Base-by-base conservation (phyloP, 495 filamentous ascomycete genomes). In the Neurospora tetraspora region DNA sequence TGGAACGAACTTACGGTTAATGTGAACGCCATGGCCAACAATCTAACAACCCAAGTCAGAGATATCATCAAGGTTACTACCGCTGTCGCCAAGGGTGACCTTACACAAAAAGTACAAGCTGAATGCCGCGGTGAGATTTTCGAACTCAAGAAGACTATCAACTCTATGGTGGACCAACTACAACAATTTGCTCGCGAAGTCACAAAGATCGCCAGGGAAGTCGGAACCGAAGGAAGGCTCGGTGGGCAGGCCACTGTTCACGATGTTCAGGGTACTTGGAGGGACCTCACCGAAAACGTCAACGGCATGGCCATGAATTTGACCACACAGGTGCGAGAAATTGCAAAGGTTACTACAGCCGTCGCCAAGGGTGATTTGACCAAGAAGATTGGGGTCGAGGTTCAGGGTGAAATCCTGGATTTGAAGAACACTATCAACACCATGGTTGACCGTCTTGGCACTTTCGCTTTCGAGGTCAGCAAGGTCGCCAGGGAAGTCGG, bases 1-100 rank as follows among this genome's bases (percentile, higher is more conserved):
- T 99, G 96, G 96, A 96, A 97, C 79, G 96, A 98, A 77, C 88
- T 99, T 47, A 99, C 96, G 0, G 91, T 98, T 75, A 99, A 97
- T 81, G 96, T 99, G 75, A 99, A 99, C 77, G 95, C 95, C 53
- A 97, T 98, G 94, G 96, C 96, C 75, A 94, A 95, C 79, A 98
- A 98, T 79, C 88, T 99, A 16, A 99, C 96, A 0, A 97, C 93
- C 5, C 96, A 99, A 88, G 96, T 99, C 74, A 91, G 96, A 81
- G 96, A 98, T 84, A 99, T 99, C 80, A 96, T 96, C 59, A 95
- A 94, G 72, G 96, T 99, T 74, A 99, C 96, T n/a, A 98, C 96
- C 42, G 95, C 95, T 71, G 96, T 99, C 61, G 96, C 96, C 73
- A 93, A 93, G 84, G 94, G 94, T 84, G 94, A 99, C 82, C 86